Conservation (phyloP, 148 eudicot genomes). For the Beta vulgaris region DNA sequence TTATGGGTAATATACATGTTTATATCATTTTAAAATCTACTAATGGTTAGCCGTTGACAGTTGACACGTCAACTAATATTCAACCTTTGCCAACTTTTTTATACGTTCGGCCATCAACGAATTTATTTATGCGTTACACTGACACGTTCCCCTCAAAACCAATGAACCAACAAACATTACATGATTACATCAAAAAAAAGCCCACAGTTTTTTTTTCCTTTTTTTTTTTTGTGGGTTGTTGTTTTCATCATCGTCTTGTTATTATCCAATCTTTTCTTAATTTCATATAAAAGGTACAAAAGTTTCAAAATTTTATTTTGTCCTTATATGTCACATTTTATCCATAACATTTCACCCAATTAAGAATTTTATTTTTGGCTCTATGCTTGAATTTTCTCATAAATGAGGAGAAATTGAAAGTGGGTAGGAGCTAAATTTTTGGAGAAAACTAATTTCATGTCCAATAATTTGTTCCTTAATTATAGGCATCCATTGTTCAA, state of each 20-base stretch:
- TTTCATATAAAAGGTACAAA: neutral
- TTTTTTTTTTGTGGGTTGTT: neutral
- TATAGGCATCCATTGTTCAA: neutral
- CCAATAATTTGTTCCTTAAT: conserved; percentile 26
- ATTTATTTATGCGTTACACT: neutral
- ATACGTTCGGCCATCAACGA: neutral
- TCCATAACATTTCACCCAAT: conserved; percentile 9
- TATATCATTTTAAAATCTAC: no score
- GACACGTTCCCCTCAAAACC: conserved; percentile 20
- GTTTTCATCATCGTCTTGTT: neutral
- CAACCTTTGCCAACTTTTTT: neutral
- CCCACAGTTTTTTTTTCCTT: neutral
- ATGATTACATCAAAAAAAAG: no score
- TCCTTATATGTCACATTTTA: conserved; percentile 21
- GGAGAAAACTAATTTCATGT: conserved; percentile 12
- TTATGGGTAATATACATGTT: no score
- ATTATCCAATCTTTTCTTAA: conserved; percentile 11
- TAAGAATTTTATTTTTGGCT: neutral
- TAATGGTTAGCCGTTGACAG: conserved; percentile 10
- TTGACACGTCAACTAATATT: conserved; percentile 16
- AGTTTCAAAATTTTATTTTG: conserved; percentile 10
- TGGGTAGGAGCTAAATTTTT: conserved; percentile 27
- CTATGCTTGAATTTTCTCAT: neutral
- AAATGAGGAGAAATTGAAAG: neutral
- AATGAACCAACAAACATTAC: neutral